These are phyloP conservation scores for Daldinia loculata DNA, from an alignment of 495 filamentous ascomycete species.

Conservation along the genomic window DNA sequence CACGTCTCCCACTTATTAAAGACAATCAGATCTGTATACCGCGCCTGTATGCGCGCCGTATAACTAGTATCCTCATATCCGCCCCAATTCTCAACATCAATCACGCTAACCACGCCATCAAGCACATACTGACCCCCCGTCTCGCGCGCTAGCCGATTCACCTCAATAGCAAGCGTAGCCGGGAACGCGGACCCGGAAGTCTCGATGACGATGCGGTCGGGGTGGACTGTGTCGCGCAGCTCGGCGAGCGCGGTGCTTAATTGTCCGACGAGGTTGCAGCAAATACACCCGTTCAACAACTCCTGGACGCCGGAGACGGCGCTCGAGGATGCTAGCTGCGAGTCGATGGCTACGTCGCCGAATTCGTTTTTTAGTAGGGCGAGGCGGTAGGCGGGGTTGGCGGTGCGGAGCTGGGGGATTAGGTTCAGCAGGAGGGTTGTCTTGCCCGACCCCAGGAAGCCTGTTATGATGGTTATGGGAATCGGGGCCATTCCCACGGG, in stretches of 20 bases:
- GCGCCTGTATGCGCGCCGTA: constrained; percentile 79
- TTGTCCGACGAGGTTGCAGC: constrained; percentile 96
- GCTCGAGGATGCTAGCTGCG: constrained; percentile 79
- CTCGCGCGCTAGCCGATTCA: constrained; percentile 78
- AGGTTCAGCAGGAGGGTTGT: constrained; percentile 92
- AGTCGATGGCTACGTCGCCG: constrained; percentile 92
- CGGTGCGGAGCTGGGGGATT: constrained; percentile 78
- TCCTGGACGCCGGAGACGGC: constrained; percentile 91
- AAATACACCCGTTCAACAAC: constrained; percentile 95
- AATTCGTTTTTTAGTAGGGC: constrained; percentile 99
- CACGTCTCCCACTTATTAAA: constrained; percentile 94
- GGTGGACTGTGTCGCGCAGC: constrained; percentile 65
- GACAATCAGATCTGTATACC: constrained; percentile 91
- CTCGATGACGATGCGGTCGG: constrained; percentile 92
- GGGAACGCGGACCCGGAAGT: constrained; percentile 89
- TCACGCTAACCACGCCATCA: constrained; percentile 90
- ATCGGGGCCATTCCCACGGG: constrained; percentile 65
- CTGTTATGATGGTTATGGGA: constrained; percentile 93
- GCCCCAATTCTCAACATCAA: constrained; percentile 97
- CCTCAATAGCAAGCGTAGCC: constrained; percentile 89
- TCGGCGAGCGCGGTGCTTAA: constrained; percentile 79
- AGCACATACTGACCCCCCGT: constrained; percentile 73
- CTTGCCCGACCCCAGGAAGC: constrained; percentile 94
- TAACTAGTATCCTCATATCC: constrained; percentile 93
- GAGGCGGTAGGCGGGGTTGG: constrained; percentile 74